Percentiles rank a stretch among this genome's conserved stretches.
Evolutionary conservation across 805 yeast species (phyloP).

Genomic region (Myxozyma nipponensis): DNA sequence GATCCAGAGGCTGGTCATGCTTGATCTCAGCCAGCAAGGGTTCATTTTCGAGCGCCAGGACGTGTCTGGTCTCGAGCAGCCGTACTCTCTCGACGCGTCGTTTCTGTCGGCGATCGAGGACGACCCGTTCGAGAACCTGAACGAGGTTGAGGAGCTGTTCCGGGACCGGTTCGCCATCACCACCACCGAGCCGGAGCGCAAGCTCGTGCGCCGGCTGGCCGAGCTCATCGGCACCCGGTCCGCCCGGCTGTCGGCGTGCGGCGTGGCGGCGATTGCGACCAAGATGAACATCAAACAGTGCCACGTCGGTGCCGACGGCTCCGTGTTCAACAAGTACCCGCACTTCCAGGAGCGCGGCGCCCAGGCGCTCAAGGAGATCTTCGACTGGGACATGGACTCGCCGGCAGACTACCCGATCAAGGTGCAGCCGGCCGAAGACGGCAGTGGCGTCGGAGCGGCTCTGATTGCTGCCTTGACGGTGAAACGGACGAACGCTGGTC

Average conservation of each 20-base stretch:
- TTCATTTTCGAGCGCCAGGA: slow-evolving; percentile 69
- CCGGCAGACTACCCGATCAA: slow-evolving; percentile 69
- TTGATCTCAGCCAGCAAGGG: slow-evolving; percentile 65
- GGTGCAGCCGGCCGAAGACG: slow-evolving; percentile 93
- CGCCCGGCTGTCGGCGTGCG: slow-evolving; percentile 88
- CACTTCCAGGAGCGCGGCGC: slow-evolving; percentile 87
- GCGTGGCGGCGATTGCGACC: slow-evolving; percentile 88
- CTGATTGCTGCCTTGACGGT: slow-evolving; percentile 93
- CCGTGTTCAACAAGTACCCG: slow-evolving; percentile 92
- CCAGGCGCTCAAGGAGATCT: slow-evolving; percentile 79
- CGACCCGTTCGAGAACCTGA: slow-evolving; percentile 80
- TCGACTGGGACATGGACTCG: slow-evolving; percentile 61
- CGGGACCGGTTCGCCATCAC: slow-evolving; percentile 52
- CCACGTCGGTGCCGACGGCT: slow-evolving; percentile 96
- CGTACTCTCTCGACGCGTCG: slow-evolving; percentile 83
- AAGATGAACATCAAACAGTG: slow-evolving; percentile 68
- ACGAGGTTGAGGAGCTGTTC: slow-evolving; percentile 69
- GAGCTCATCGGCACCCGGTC: slow-evolving; percentile 89
- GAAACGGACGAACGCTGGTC: slow-evolving; percentile 46
- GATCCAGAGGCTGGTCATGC: slow-evolving; percentile 70
- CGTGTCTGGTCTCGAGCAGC: slow-evolving; percentile 52
- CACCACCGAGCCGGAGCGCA: slow-evolving; percentile 74
- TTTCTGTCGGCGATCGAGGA: slow-evolving; percentile 83
- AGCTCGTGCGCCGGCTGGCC: slow-evolving; percentile 74
- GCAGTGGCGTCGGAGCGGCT: slow-evolving; percentile 98